phyloP scores from a whole-genome alignment of 106 monocot species.

The Dioscorea zingiberensis region DNA sequence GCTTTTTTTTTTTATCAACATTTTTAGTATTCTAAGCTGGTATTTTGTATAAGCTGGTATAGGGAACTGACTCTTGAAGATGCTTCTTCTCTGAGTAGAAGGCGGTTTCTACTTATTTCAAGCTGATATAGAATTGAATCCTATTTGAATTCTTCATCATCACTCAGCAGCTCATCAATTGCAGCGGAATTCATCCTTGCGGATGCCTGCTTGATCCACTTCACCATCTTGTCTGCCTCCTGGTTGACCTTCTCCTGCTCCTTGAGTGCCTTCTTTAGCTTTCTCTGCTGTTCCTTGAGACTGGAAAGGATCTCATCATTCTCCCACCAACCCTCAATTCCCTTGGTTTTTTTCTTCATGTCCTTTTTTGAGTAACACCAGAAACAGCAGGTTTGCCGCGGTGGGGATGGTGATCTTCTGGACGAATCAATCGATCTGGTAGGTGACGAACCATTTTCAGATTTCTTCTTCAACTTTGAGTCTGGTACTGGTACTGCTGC shows the following conservation, averaged over 20 bases:
- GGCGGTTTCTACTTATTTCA: no score
- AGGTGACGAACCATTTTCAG: conserved; percentile 5
- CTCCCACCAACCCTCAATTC: neutral
- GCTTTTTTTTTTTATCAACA: no score
- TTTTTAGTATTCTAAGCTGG: no score
- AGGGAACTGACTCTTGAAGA: no score
- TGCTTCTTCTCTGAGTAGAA: no score
- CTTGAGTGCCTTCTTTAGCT: conserved; percentile 34
- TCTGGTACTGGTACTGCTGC: neutral
- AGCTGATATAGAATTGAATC: neutral
- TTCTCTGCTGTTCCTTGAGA: conserved; percentile 29
- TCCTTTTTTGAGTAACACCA: conserved; percentile 35
- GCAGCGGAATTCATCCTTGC: conserved; percentile 30
- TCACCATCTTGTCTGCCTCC: conserved; percentile 49
- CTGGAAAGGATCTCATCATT: conserved; percentile 30
- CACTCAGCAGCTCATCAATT: conserved; percentile 27
- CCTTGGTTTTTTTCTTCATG: conserved; percentile 18
- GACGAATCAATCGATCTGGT: neutral
- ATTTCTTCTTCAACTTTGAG: neutral
- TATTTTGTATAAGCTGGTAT: no score
- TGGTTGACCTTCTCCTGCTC: conserved; percentile 43
- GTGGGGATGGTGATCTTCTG: conserved; percentile 24
- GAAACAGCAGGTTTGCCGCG: conserved; percentile 36
- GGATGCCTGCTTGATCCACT: conserved; percentile 34
- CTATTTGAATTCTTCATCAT: conserved; percentile 27